These are phyloP conservation scores for Lentinula sp. DNA, from an alignment of 768 basidiomycete genomes.

Conservation along the genomic window DNA sequence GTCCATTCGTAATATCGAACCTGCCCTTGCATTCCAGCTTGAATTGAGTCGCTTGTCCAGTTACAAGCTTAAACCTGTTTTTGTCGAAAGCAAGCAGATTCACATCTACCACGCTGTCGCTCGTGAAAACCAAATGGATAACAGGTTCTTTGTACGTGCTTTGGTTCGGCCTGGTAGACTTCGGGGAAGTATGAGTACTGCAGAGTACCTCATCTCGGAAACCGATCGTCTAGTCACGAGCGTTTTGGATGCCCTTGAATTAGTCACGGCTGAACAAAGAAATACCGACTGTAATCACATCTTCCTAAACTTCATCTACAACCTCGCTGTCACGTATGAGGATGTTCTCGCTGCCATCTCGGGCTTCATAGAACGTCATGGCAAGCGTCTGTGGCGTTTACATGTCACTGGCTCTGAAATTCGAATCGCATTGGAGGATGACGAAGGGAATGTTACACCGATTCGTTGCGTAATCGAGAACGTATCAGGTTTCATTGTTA, in stretches of 20 bases:
- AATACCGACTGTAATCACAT: conserved; percentile 98
- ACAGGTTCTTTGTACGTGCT: conserved; percentile 96
- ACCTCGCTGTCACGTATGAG: conserved; percentile 90
- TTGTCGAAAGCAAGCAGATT: conserved; percentile 95
- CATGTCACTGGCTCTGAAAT: conserved; percentile 98
- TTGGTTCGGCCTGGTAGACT: conserved; percentile 94
- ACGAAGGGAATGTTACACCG: conserved; percentile 89
- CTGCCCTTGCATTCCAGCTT: conserved; percentile 95
- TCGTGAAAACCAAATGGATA: conserved; percentile 95
- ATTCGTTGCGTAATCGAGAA: conserved; percentile 99
- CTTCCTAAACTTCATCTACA: conserved; percentile 99
- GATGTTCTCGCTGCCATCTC: conserved; percentile 95
- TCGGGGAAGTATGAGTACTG: conserved; percentile 85
- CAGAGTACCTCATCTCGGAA: conserved; percentile 98
- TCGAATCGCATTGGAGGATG: conserved; percentile 90
- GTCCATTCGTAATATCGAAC: conserved; percentile 97
- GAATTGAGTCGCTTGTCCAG: conserved; percentile 95
- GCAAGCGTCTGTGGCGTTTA: conserved; percentile 95
- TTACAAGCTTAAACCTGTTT: conserved; percentile 94
- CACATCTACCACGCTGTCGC: conserved; percentile 97
- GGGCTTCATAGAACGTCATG: conserved; percentile 99
- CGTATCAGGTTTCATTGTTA: conserved; percentile 97
- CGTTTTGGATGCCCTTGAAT: conserved; percentile 91
- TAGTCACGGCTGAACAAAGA: conserved; percentile 83
- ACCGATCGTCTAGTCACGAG: conserved; percentile 94